Conservation (phyloP, 2,329 filamentous ascomycete genomes). For the Cryphonectria naterciae region DNA sequence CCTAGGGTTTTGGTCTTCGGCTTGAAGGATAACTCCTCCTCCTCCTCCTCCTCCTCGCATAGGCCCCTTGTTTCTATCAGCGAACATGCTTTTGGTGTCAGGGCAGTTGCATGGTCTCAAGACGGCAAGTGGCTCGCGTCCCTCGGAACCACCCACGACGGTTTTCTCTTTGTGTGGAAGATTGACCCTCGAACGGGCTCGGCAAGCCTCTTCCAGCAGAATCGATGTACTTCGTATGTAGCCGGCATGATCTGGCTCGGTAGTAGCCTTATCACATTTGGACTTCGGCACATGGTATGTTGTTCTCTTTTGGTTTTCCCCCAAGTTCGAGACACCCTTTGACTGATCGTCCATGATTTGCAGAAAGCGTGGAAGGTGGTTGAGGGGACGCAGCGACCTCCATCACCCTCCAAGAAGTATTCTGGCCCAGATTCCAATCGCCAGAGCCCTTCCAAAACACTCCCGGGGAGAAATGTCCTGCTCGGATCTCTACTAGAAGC, state of each 20-base stretch:
- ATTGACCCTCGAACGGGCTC: slow-evolving; percentile 82
- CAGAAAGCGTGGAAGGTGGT: slow-evolving; percentile 41
- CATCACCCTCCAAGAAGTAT: slow-evolving; percentile 67
- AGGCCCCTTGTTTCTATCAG: slow-evolving; percentile 81
- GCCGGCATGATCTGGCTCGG: slow-evolving; percentile 92
- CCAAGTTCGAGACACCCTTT: neutral
- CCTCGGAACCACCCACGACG: slow-evolving; percentile 86
- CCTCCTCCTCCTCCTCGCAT: slow-evolving; percentile 70
- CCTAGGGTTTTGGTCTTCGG: slow-evolving; percentile 91
- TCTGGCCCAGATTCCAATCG: slow-evolving; percentile 47
- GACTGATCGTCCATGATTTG: neutral
- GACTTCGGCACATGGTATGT: slow-evolving; percentile 78
- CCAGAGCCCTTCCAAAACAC: slow-evolving; percentile 60
- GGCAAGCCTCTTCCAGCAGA: slow-evolving; percentile 78
- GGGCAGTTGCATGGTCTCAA: slow-evolving; percentile 84
- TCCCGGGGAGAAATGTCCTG: slow-evolving; percentile 86
- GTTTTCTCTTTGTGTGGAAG: slow-evolving; percentile 89
- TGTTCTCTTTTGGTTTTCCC: neutral
- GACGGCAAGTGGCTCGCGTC: slow-evolving; percentile 88
- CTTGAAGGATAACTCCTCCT: slow-evolving; percentile 76
- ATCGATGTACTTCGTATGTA: slow-evolving; percentile 88
- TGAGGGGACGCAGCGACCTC: slow-evolving; percentile 62
- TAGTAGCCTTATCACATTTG: slow-evolving; percentile 79
- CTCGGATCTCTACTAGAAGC: slow-evolving; percentile 81
- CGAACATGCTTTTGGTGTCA: slow-evolving; percentile 90